phyloP scores from a whole-genome alignment of 148 eudicot species.

The Camellia japonica region DNA sequence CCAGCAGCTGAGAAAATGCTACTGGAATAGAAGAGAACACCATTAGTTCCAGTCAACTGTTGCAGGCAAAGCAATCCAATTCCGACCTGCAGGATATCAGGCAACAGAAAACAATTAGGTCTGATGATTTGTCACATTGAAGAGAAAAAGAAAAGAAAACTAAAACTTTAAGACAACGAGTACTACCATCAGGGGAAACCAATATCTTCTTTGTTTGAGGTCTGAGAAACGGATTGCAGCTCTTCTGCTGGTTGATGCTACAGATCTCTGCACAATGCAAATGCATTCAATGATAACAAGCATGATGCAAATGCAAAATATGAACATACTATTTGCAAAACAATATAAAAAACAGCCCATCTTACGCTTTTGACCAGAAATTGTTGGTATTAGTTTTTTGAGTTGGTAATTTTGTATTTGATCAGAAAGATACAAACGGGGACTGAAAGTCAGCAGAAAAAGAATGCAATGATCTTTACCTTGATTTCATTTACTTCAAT shows the following conservation, averaged over 20 bases:
- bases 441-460: background rate
- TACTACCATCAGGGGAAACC: constrained; percentile 91
- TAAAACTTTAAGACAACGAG: constrained; percentile 2
- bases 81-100: constrained; percentile 64
- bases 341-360: background rate
- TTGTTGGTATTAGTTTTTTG: background rate
- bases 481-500: constrained; percentile 85
- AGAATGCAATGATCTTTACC: constrained; percentile 38
- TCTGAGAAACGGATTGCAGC: constrained; percentile 70
- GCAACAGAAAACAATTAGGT: background rate
- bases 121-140: background rate
- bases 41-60: constrained; percentile 87
- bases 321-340: background rate
- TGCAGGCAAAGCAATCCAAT: constrained; percentile 83
- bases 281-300: constrained; percentile 9
- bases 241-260: constrained; percentile 78
- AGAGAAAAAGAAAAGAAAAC: background rate
- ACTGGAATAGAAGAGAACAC: constrained; percentile 86
- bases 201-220: constrained; percentile 78
- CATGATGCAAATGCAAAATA: constrained; percentile 10
- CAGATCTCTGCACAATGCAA: constrained; percentile 61
- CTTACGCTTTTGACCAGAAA: background rate
- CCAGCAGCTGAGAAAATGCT: constrained; percentile 84
- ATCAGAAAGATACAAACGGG: background rate
- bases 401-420: background rate